Evolutionary conservation across 148 eudicot species (phyloP).

Genomic region (Camellia granthamiana): DNA sequence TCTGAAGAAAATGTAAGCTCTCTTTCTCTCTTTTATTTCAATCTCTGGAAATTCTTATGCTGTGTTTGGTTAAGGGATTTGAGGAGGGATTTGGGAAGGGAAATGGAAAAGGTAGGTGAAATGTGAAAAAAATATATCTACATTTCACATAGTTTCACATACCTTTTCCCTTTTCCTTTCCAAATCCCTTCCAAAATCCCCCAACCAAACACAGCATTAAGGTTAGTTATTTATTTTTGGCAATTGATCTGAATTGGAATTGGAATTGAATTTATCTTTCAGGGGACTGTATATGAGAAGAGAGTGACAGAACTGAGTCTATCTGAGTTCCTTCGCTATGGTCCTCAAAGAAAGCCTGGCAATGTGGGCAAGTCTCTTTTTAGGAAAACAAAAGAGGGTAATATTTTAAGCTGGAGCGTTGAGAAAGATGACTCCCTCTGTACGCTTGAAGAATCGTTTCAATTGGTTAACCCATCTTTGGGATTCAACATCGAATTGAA

Average conservation of each 20-base stretch:
- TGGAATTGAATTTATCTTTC: neutral
- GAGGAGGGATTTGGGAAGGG: too few species aligned
- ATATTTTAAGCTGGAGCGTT: conserved; percentile 54
- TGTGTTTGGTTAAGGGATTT: too few species aligned
- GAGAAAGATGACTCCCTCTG: conserved; percentile 58
- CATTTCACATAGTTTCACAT: too few species aligned
- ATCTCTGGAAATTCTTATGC: too few species aligned
- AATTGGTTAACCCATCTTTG: conserved; percentile 49
- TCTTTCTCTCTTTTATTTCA: neutral
- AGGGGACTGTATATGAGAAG: conserved; percentile 58
- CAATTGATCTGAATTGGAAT: neutral
- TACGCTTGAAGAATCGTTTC: conserved; percentile 72
- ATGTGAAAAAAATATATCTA: too few species aligned
- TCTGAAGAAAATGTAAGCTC: conserved; percentile 65
- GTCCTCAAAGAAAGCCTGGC: conserved; percentile 51
- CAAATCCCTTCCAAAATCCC: too few species aligned
- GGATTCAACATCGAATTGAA: conserved; percentile 87
- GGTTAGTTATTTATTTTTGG: neutral
- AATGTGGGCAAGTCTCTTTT: conserved; percentile 45
- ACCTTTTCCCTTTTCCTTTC: too few species aligned
- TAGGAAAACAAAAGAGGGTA: conserved; percentile 70
- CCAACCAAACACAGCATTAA: too few species aligned
- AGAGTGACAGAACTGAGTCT: conserved; percentile 63
- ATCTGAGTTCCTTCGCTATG: conserved; percentile 59
- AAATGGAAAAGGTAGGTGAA: too few species aligned